Conservation (phyloP, 2,329 filamentous ascomycete species). For the Sporothrix globosa region DNA sequence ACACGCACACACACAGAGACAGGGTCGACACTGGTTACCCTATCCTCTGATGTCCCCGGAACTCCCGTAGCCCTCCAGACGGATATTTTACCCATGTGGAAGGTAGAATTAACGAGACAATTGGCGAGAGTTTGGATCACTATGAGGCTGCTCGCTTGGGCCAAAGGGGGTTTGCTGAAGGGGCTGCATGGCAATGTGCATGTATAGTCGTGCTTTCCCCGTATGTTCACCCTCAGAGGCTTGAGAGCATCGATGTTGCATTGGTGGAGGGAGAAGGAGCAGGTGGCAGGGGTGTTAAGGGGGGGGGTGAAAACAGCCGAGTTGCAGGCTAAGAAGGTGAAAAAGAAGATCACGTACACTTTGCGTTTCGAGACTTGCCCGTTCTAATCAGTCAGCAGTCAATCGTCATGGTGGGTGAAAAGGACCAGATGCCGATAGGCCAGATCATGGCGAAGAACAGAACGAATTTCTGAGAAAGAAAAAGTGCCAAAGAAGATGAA, state of each 20-base stretch:
- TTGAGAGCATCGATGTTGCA: constrained; percentile 31
- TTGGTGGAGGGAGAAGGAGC: constrained; percentile 14
- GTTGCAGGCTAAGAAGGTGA: constrained; percentile 42
- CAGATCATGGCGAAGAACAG: constrained; percentile 28
- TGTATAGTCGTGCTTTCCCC: background rate
- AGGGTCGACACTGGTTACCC: background rate
- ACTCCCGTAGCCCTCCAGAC: background rate
- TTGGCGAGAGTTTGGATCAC: background rate
- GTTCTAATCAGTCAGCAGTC: constrained; percentile 28
- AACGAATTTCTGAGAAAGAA: constrained; percentile 25
- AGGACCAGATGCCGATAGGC: constrained; percentile 11
- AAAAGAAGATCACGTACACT: constrained; percentile 48
- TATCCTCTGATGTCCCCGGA: background rate
- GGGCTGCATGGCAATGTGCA: constrained; percentile 1
- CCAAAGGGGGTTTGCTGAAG: background rate
- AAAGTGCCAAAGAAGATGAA: background rate
- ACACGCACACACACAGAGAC: constrained; percentile 32
- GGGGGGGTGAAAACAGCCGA: constrained; percentile 42
- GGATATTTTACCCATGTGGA: too few species aligned
- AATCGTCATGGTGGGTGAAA: constrained; percentile 11
- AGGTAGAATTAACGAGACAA: background rate
- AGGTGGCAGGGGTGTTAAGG: constrained; percentile 38
- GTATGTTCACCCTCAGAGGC: constrained; percentile 2
- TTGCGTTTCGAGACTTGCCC: constrained; percentile 48
- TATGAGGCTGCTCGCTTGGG: constrained; percentile 1